Percentiles rank a stretch among this genome's conserved stretches.
Evolutionary conservation across 139 green algal species (phyloP).

Genomic region (Chlorella sorokiniana): DNA sequence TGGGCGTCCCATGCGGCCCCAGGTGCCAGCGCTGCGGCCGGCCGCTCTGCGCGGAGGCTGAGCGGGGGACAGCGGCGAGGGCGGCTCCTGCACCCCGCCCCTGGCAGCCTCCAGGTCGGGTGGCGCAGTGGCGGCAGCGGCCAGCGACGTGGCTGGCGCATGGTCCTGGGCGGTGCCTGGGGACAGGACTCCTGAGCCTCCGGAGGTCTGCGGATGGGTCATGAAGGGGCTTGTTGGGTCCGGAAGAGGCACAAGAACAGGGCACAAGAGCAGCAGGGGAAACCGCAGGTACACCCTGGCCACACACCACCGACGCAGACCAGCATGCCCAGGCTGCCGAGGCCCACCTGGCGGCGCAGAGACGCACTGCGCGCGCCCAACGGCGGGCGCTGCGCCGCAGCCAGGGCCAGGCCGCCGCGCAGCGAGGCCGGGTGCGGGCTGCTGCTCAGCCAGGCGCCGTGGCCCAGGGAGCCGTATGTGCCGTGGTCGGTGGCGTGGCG

Average conservation of each 20-base stretch:
- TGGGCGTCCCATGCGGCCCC: background rate
- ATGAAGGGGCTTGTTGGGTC: no score
- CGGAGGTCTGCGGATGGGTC: background rate
- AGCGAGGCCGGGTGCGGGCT: background rate
- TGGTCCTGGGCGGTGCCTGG: background rate
- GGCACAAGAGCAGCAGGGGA: no score
- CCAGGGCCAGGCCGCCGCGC: background rate
- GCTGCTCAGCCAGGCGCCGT: conserved; percentile 22
- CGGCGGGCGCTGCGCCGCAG: background rate
- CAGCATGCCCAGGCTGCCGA: no score
- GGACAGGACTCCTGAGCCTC: background rate
- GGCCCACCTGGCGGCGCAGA: background rate
- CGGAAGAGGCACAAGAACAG: no score
- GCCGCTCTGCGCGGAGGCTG: background rate
- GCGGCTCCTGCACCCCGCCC: background rate
- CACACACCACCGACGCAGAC: no score
- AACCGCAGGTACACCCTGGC: no score
- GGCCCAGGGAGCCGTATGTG: background rate
- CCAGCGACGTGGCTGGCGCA: background rate
- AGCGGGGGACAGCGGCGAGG: background rate
- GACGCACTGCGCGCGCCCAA: background rate
- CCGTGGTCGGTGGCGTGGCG: background rate
- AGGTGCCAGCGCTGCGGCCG: conserved; percentile 30
- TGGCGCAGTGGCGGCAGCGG: background rate
- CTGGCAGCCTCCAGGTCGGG: background rate